Evolutionary conservation across 768 basidiomycete species (phyloP), one percentile per base, ranked within the genome.

Genomic region (Boletus subparvulus): DNA sequence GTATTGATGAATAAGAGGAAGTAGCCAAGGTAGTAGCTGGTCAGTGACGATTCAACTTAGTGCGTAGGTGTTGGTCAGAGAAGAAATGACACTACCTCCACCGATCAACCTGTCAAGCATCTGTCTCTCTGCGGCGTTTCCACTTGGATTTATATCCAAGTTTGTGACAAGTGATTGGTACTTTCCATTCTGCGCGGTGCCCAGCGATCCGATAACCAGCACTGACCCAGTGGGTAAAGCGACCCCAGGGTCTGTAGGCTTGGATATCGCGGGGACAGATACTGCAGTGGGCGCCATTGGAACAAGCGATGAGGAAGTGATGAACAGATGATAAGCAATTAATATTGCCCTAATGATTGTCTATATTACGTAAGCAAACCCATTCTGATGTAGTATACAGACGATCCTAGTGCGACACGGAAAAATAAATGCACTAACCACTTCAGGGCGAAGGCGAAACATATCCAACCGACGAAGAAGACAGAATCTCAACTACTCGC

Each of bases 71-170:
- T 48, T 19, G 26, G 26, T 33, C n/a, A 46, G 32, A 53, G 42
- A 57, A 51, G 35, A 60, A 50, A 45, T 10, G 32, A 44, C 12
- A 44, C 19, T 65, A 93, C 92, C 92, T 76, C 83, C 81, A 71
- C 91, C 92, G 16, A 92, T 75, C 58, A 95, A 74, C 58, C 93
- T 79, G 70, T 95, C 92, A 30, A 94, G 74, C 76, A 94, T 83
- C 67, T 92, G 86, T 65, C 81, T 86, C 64, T 94, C 91, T 32
- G 92, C 85, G 35, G 74, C 65, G 59, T 79, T 72, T 19, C 62
- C 59, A 24, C 36, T 30, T 30, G 59, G 32, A 17, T 76, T 78
- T 55, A 71, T 71, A 70, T 83, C 82, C 55, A 92, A 74, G 60
- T 78, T 76, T 8, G 83, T 78, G 50, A 92, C 78, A 58, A 91